Conservation (phyloP, 2,329 filamentous ascomycete genomes). For the Trichoderma atrobrunneum region DNA sequence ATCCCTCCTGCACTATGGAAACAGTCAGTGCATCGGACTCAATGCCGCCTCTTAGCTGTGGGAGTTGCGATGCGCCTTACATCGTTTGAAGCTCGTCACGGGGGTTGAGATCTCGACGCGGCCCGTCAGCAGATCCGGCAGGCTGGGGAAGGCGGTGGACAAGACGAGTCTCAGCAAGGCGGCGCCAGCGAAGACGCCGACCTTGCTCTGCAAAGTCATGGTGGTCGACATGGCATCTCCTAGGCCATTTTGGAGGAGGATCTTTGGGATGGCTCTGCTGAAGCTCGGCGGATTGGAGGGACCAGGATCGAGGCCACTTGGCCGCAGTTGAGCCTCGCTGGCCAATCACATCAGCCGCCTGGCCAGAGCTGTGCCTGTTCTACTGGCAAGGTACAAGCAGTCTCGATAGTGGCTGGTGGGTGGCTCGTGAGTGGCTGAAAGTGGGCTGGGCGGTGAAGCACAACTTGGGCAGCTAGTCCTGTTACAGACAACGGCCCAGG, state of each 20-base stretch:
- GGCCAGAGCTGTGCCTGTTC: not conserved
- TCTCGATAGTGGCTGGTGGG: not conserved
- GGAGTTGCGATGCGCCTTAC: slow-evolving; percentile 50
- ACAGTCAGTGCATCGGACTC: not conserved
- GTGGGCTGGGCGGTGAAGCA: slow-evolving; percentile 27
- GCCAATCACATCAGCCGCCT: not conserved
- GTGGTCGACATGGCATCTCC: slow-evolving; percentile 37
- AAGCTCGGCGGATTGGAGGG: not conserved
- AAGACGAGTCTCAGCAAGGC: slow-evolving; percentile 76
- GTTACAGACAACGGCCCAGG: slow-evolving; percentile 19
- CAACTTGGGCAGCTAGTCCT: slow-evolving; percentile 20
- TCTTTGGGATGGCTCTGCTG: not conserved
- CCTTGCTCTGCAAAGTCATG: slow-evolving; percentile 43
- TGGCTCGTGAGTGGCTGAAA: slow-evolving; percentile 6
- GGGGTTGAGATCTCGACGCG: slow-evolving; percentile 97
- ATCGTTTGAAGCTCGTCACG: slow-evolving; percentile 95
- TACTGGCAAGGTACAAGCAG: not conserved
- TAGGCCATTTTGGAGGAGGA: slow-evolving; percentile 23
- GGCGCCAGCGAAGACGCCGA: slow-evolving; percentile 68
- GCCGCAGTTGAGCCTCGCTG: slow-evolving; percentile 24
- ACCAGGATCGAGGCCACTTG: slow-evolving; percentile 31
- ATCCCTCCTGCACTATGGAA: slow-evolving; percentile 79
- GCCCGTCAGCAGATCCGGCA: slow-evolving; percentile 81
- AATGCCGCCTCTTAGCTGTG: not conserved
- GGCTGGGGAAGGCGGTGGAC: slow-evolving; percentile 74